Base-by-base conservation (phyloP, 371 early-diverging fungal species). In the Mortierella sp. region DNA sequence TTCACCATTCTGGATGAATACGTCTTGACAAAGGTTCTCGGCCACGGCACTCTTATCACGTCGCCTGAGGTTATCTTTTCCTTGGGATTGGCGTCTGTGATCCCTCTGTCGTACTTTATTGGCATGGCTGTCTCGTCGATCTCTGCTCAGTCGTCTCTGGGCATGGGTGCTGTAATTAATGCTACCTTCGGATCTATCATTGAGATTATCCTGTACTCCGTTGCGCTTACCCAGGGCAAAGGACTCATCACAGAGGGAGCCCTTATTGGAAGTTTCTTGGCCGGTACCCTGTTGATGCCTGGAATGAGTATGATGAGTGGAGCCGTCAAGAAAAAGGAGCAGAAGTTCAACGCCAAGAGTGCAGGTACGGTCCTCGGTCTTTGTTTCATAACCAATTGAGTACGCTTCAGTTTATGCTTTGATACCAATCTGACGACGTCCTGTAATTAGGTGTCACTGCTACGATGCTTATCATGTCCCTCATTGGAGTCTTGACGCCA, bases 161-260 rank as follows among this genome's bases (percentile, higher is more conserved):
- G 95, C 48, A 89, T 99, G 75, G 99, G 98, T 35, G 97, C 98
- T 0, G 98, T 98, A 44, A 95, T 98, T 83, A 99, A 98, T 89
- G 99, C 99, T 21, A 97, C 99, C 0, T 99, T 99, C 88, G 99
- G 99, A 75, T 96, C 96, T 65, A 97, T 99, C 44, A 95, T 99
- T 74, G 99, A 99, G 88, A 95, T 99, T 75, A 96, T 98, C 65
- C 89, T 99, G 56, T 98, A 98, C 88, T 90, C 93, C 18, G 92
- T 98, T 14, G 98, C 98, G 10, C 86, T 99, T 70, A 94, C 94
- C 78, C 91, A 97, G 80, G 97, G 97, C 32, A 98, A 98, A 89
- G 94, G 94, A 27, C 87, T 89, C 41, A 89, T 99, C 68, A 98
- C 98, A 0, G 97, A 98, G 84, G 99, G 99, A 27, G 93, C 96